Evolutionary conservation across 1,139 yeast genomes (phyloP).

Genomic region (Diutina ranongensis): DNA sequence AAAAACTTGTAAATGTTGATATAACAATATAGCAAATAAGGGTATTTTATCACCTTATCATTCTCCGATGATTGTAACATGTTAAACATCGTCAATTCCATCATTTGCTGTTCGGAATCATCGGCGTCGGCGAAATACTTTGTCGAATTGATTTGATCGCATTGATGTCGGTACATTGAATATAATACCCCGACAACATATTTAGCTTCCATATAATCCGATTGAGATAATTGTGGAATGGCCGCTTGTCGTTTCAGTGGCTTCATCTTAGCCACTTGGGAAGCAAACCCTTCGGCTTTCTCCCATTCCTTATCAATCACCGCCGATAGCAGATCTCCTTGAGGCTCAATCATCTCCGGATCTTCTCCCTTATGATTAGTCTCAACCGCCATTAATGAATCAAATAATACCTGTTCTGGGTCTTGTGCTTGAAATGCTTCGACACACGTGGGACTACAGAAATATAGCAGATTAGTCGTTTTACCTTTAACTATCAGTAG

Average conservation of each 20-base stretch:
- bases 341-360: conserved; percentile 15
- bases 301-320: conserved; percentile 17
- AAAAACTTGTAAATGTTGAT: conserved; percentile 41
- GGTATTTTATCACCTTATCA: conserved; percentile 36
- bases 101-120: conserved; percentile 9
- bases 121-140: conserved; percentile 8
- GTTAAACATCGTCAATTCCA: conserved; percentile 25
- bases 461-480: conserved; percentile 26
- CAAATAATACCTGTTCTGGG: conserved; percentile 13
- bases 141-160: conserved; percentile 7
- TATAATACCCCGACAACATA: conserved; percentile 24
- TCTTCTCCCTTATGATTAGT: conserved; percentile 11
- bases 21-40: conserved; percentile 40
- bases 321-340: conserved; percentile 17
- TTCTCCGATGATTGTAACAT: conserved; percentile 45
- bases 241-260: conserved; percentile 17
- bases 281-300: conserved; percentile 25
- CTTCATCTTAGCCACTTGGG: conserved; percentile 15
- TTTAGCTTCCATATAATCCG: conserved; percentile 28
- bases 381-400: conserved; percentile 20
- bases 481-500: conserved; percentile 8
- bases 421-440: conserved; percentile 21
- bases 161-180: conserved; percentile 7
- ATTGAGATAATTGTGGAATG: conserved; percentile 23
- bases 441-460: conserved; percentile 41